A percentile compares a stretch with the other conserved stretches of the same genome.
phyloP scores from a whole-genome alignment of 306 rosid species.

The Sphenostylis stenocarpa region DNA sequence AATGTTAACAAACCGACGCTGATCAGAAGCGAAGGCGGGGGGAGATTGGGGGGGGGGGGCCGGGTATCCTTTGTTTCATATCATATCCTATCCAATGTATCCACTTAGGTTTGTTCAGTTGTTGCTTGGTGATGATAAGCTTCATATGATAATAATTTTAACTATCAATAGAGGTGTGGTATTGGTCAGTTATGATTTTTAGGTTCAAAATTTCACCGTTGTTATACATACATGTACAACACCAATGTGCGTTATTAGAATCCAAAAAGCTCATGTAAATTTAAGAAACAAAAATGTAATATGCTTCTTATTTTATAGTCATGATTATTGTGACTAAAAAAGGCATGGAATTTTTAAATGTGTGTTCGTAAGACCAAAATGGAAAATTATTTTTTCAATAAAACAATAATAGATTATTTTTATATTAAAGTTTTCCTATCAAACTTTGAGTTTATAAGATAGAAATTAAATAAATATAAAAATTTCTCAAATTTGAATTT shows the following conservation, averaged over 20 bases:
- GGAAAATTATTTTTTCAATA: neutral
- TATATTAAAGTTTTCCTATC: neutral
- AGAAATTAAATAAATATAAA: neutral
- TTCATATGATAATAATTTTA: neutral
- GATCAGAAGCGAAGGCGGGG: neutral
- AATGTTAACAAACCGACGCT: constrained; percentile 1
- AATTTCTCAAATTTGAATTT: neutral
- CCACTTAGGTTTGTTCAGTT: neutral
- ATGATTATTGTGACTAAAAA: neutral
- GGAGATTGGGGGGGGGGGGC: neutral
- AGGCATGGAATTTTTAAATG: neutral
- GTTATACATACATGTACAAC: too few relatives aligned
- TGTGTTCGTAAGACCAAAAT: neutral
- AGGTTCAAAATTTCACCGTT: too few relatives aligned
- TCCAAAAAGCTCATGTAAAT: too few relatives aligned
- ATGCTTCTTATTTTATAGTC: too few relatives aligned
- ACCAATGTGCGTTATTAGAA: too few relatives aligned
- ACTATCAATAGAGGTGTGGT: neutral
- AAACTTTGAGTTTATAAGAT: neutral
- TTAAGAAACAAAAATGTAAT: too few relatives aligned
- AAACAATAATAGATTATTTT: neutral
- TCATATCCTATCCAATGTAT: neutral
- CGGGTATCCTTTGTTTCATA: neutral
- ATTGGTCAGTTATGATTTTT: too few relatives aligned
- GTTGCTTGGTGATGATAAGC: neutral